Evolutionary conservation across 2,329 filamentous ascomycete genomes (phyloP).

Genomic region (Claviceps purpurea): DNA sequence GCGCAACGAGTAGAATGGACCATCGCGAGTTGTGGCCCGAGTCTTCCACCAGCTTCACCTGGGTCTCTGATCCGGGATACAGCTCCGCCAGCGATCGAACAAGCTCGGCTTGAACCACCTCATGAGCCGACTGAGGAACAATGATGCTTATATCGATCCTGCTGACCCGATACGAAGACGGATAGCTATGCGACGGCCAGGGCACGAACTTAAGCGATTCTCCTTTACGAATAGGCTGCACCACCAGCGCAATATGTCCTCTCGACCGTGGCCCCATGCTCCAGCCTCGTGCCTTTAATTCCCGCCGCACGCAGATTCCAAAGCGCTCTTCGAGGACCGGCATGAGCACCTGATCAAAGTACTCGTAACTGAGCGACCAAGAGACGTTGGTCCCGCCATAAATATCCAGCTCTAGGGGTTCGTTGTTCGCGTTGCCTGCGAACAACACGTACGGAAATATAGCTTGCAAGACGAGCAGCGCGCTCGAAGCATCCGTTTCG

Average conservation of each 20-base stretch:
- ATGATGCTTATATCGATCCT: constrained; percentile 38
- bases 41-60: constrained; percentile 35
- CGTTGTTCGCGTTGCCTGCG: constrained; percentile 27
- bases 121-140: constrained; percentile 30
- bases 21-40: constrained; percentile 36
- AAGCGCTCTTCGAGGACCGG: constrained; percentile 39
- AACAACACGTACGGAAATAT: constrained; percentile 46
- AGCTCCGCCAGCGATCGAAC: constrained; percentile 23
- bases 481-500: constrained; percentile 37
- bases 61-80: constrained; percentile 30
- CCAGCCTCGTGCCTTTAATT: constrained; percentile 37
- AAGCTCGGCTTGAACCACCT: constrained; percentile 27
- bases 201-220: constrained; percentile 23
- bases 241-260: constrained; percentile 31
- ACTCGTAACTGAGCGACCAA: constrained; percentile 46
- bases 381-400: constrained; percentile 46
- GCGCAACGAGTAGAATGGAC: constrained; percentile 44
- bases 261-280: constrained; percentile 26
- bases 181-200: constrained; percentile 10
- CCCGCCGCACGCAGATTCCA: constrained; percentile 31
- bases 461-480: constrained; percentile 45
- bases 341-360: constrained; percentile 47
- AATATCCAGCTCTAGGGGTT: constrained; percentile 36
- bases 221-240: constrained; percentile 20
- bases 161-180: constrained; percentile 23